These are phyloP conservation scores for Atalantia buxifolia DNA, from an alignment of 345 rosid species.

Conservation along the genomic window DNA sequence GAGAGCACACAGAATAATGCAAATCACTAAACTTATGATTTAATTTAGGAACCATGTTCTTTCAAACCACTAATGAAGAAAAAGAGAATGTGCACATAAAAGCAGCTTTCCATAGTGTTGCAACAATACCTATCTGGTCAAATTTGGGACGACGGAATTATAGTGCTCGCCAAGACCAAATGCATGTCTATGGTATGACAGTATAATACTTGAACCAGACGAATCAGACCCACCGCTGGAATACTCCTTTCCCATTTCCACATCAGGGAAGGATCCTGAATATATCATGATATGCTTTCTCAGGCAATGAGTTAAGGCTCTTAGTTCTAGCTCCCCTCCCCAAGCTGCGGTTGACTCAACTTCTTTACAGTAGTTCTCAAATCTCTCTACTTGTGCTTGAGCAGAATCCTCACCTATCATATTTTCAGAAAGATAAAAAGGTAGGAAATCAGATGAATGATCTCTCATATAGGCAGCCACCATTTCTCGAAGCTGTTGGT, in stretches of 20 bases:
- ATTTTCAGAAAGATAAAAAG: constrained; percentile 55
- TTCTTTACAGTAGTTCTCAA: constrained; percentile 57
- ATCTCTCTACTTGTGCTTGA: constrained; percentile 37
- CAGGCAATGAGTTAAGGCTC: constrained; percentile 61
- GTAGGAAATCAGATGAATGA: constrained; percentile 51
- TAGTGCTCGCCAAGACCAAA: constrained; percentile 73
- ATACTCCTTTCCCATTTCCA: constrained; percentile 75
- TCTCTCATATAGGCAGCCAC: constrained; percentile 81
- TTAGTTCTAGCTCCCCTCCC: constrained; percentile 73
- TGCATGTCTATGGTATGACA: constrained; percentile 67
- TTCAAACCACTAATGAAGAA: not conserved
- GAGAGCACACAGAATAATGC: not conserved
- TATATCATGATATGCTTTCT: constrained; percentile 48
- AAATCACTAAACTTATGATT: not conserved
- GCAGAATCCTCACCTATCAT: constrained; percentile 27
- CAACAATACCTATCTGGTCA: not conserved
- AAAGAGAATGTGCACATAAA: not conserved
- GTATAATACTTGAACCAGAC: constrained; percentile 24
- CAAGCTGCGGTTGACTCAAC: constrained; percentile 64
- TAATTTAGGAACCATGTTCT: not conserved
- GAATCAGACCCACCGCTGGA: constrained; percentile 21
- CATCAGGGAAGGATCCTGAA: constrained; percentile 67
- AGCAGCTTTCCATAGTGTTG: not conserved
- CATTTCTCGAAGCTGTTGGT: constrained; percentile 69
- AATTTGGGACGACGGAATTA: constrained; percentile 46